Evolutionary conservation across 2,329 filamentous ascomycete species (phyloP), one percentile per base, ranked within the genome.

Genomic region (Penicillium frequentans): DNA sequence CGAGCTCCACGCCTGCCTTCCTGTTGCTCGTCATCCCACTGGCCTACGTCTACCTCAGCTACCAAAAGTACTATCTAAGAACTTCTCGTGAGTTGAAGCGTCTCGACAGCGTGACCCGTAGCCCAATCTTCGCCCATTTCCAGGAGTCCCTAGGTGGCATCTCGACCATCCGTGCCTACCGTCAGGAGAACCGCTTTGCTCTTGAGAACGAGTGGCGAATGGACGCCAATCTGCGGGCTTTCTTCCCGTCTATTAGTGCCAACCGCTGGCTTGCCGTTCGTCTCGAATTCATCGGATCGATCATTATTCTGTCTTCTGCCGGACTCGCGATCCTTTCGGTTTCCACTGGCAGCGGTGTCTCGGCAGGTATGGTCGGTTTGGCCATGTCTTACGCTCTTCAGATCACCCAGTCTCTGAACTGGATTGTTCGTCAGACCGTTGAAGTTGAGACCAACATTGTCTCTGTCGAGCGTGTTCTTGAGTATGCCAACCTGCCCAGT

Each of bases 371-470:
- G 76, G 93, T 98, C 52, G 96, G 96, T 80, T 81, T 99, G 69
- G 87, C 90, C 62, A 96, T 99, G 92, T 96, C 93, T 47, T 97
- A 98, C 77, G 95, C 93, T 39, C 84, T 99, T 62, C 91, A 97
- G 78, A 98, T 99, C 70, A 99, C 95, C 1, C 90, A 93, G 65
- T 96, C 93, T 35, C 84, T 99, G 69, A 99, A 98, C 80, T 99
- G 95, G 95, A 97, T 99, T 70, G 95, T 99, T 51, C 87, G 96
- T 57, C 95, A 99, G 77, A 97, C 93, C 0, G 95, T 99, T 33
- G 96, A 99, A 76, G 95, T 99, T n/a, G 96, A 99, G 81, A 98
- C 93, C n/a, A 99, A 99, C 76, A 99, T 99, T 70, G 93, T 99
- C 46, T 96, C 93, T 10, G 95, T 99, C 37, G 95, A 99, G 82